Base-by-base conservation (phyloP, 2,329 filamentous ascomycete species). In the Penicillium sumatraense region DNA sequence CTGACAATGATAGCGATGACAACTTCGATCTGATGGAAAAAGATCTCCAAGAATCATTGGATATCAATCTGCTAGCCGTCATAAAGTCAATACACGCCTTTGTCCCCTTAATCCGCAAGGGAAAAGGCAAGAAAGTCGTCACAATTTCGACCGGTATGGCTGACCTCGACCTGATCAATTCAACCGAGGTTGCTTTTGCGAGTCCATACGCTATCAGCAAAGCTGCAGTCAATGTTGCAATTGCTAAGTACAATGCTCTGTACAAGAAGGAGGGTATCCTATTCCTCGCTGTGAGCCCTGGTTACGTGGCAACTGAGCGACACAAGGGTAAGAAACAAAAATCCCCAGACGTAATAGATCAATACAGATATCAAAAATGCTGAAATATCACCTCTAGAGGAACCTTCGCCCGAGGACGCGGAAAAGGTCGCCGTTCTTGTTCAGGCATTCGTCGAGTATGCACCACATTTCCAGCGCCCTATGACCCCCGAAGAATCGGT, bases 51-150 rank as follows among this genome's bases (percentile, higher is more conserved):
- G 29, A 67, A 5, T 40, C 57, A 2, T 78, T 81, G 58, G 66
- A 79, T 2, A 71, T 74, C 59, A 87, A 87, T 54, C 79, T 82
- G 9, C 14, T 38, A 31, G 27, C 27, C 27, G 27, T 31, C 5
- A 31, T 31, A 5, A 31, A 31, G 14, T 31, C 27, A 31, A 31
- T 31, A 5, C 27, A 31, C 6, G 36, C 83, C 1, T 85, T 83
- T 63, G 42, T 83, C 1, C 83, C 85, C 0, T 74, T 86, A 0
- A 69, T 88, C 27, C 68, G 75, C 1, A 79, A 81, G 42, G 79
- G 84, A 4, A 62, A 68, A 1, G 63, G 57, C 11, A 86, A 86
- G 67, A 86, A 86, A 63, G 72, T 85, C n/a, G 75, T 83, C 23
- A 62, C 75, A 20, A 76, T 87, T 5, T 77, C 79, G 6, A 78